Conservation (phyloP, 2,329 filamentous ascomycete genomes). For the Biscogniauxia sp. region DNA sequence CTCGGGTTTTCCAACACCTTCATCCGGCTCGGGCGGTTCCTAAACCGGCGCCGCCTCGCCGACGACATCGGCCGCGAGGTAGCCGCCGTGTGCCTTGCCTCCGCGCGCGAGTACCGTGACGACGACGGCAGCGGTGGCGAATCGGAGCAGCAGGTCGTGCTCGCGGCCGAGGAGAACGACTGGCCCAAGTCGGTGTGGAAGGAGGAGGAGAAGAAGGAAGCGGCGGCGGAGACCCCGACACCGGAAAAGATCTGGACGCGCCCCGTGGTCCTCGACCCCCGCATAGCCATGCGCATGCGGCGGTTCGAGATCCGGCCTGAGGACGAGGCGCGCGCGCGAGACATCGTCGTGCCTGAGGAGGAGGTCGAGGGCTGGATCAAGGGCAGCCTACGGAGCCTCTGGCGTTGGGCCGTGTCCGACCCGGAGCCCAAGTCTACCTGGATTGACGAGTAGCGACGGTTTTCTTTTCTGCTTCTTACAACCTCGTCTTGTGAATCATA, state of each 20-base stretch:
- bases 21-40: slow-evolving; percentile 79
- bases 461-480: too few relatives aligned
- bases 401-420: slow-evolving; percentile 47
- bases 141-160: slow-evolving; percentile 61
- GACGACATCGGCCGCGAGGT: slow-evolving; percentile 86
- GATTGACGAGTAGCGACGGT: slow-evolving; percentile 11
- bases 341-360: slow-evolving; percentile 62
- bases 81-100: slow-evolving; percentile 74
- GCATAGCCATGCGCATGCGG: slow-evolving; percentile 77
- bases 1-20: slow-evolving; percentile 92
- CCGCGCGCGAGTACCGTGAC: slow-evolving; percentile 49
- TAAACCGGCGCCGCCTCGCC: slow-evolving; percentile 80
- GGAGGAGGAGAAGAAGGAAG: slow-evolving; percentile 41
- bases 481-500: too few relatives aligned
- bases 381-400: slow-evolving; percentile 53
- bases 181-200: slow-evolving; percentile 82
- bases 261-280: slow-evolving; percentile 70
- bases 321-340: slow-evolving; percentile 65
- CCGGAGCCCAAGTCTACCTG: slow-evolving; percentile 36
- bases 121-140: slow-evolving; percentile 33
- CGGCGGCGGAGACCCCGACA: slow-evolving; percentile 14
- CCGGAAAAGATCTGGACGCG: slow-evolving; percentile 72
- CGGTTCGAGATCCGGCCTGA: slow-evolving; percentile 68
- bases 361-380: slow-evolving; percentile 70
- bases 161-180: slow-evolving; percentile 71